A percentile compares a stretch with the other conserved stretches of the same genome.
Conservation (phyloP, 2,329 filamentous ascomycete species). For the Cytospora mali region DNA sequence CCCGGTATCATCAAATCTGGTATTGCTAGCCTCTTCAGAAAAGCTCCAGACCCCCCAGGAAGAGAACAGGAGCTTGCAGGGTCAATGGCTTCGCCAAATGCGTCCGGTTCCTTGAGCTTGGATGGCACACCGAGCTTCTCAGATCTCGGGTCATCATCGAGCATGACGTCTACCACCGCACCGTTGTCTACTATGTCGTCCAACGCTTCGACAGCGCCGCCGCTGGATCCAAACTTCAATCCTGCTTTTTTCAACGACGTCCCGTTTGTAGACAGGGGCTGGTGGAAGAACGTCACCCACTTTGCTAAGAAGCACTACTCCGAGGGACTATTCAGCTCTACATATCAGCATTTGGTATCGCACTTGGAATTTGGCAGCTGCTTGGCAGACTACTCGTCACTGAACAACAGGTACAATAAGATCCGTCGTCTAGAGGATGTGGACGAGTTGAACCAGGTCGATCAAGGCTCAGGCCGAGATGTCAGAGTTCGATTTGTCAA, state of each 20-base stretch:
- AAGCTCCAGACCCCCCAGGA: conserved; percentile 40
- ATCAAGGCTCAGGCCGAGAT: conserved; percentile 40
- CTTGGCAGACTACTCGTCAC: conserved; percentile 72
- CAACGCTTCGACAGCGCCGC: conserved; percentile 30
- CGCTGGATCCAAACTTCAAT: conserved; percentile 69
- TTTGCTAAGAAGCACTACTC: conserved; percentile 80
- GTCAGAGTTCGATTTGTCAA: conserved; percentile 78
- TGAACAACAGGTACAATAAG: conserved; percentile 70
- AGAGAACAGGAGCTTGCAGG: conserved; percentile 30
- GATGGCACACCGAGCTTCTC: conserved; percentile 32
- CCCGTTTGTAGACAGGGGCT: conserved; percentile 67
- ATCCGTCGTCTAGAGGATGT: conserved; percentile 73
- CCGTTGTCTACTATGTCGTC: conserved; percentile 24
- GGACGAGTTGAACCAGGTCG: conserved; percentile 50
- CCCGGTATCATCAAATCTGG: conserved; percentile 84
- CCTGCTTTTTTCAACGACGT: conserved; percentile 76
- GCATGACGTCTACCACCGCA: conserved; percentile 30
- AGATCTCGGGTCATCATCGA: conserved; percentile 25
- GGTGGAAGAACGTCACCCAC: conserved; percentile 68
- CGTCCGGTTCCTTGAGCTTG: conserved; percentile 30
- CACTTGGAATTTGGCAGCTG: conserved; percentile 83
- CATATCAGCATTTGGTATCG: conserved; percentile 73
- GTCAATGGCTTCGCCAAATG: conserved; percentile 24
- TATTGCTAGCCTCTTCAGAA: conserved; percentile 73
- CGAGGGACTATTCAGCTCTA: conserved; percentile 69